Conservation (phyloP, 2,329 filamentous ascomycete genomes). For the Calonectria pseudoreteaudii region DNA sequence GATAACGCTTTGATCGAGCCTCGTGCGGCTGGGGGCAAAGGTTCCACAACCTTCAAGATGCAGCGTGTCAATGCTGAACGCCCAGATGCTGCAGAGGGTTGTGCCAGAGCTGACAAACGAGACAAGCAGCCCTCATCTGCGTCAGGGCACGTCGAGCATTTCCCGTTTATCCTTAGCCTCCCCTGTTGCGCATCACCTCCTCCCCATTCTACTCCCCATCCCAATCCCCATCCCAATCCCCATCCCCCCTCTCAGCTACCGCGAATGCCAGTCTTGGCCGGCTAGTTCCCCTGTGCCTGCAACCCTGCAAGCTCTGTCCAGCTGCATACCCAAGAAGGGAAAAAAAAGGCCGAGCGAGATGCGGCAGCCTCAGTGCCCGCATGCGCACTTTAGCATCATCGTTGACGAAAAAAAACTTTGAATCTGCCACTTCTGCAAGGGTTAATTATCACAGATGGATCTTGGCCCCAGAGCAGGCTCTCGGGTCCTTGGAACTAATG, state of each 20-base stretch:
- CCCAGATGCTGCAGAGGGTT: neutral
- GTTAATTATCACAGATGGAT: constrained; percentile 5
- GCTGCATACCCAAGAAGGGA: neutral
- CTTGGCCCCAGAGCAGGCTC: neutral
- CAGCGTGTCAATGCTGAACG: neutral
- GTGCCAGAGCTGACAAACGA: neutral
- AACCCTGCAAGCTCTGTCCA: neutral
- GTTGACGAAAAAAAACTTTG: neutral
- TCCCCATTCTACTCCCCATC: neutral
- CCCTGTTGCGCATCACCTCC: neutral
- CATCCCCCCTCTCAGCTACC: neutral
- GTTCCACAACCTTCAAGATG: neutral
- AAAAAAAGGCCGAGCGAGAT: neutral
- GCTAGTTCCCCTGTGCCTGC: neutral
- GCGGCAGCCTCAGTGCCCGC: neutral
- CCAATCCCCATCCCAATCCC: neutral
- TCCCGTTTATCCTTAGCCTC: neutral
- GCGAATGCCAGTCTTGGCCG: neutral
- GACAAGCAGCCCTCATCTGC: neutral
- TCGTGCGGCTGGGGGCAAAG: constrained; percentile 5
- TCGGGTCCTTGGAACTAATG: constrained; percentile 1
- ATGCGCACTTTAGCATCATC: neutral
- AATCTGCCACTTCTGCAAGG: neutral
- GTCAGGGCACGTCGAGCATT: neutral
- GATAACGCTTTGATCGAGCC: neutral